Evolutionary conservation across 225 moss, liverwort and hornwort species (phyloP), one percentile per base, ranked within the genome.

Genomic region (Marchantia paleacea): DNA sequence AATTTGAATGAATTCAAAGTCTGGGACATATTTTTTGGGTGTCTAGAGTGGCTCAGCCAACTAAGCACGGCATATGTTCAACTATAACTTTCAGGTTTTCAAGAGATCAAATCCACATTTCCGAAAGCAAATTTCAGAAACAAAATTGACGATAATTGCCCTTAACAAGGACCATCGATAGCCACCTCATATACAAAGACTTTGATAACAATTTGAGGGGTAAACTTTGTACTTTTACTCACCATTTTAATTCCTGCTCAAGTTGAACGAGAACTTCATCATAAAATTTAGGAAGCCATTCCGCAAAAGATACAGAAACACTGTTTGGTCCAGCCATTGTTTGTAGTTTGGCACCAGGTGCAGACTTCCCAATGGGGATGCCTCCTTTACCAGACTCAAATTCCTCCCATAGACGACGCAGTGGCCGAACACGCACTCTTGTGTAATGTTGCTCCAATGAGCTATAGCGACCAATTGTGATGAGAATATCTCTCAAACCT

Each of bases 401-500:
- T 69, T 99, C 99, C 78, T 99, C 99, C 99, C 99, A 99, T 39
- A 99, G 84, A 66, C 94, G 99, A 85, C 94, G 96, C 62, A 99
- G 82, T 63, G 99, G 99, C 76, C 94, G 87, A 82, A 95, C 91
- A 75, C 99, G 90, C 70, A 99, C 99, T 73, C 95, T 87, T 48
- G 99, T 99, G 78, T 99, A 99, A 80, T 99, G 99, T 76, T 95
- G 94, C 81, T 99, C 99, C 69, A 99, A 86, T 29, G 99, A 99
- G 82, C 93, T 95, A 72, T 99, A 99, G 19, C 99, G 90, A 50
- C 90, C 99, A 61, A 95, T 92, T 81, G 96, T 94, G 80, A 95
- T 99, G 77, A 99, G 89, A 75, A 95, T 99, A 84, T 99, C 92
- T 58, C 99, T 93, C 79, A 99, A 89, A 50, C 99, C 99, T 87